phyloP scores from a whole-genome alignment of 495 filamentous ascomycete species.

The Lophium mytilinum region DNA sequence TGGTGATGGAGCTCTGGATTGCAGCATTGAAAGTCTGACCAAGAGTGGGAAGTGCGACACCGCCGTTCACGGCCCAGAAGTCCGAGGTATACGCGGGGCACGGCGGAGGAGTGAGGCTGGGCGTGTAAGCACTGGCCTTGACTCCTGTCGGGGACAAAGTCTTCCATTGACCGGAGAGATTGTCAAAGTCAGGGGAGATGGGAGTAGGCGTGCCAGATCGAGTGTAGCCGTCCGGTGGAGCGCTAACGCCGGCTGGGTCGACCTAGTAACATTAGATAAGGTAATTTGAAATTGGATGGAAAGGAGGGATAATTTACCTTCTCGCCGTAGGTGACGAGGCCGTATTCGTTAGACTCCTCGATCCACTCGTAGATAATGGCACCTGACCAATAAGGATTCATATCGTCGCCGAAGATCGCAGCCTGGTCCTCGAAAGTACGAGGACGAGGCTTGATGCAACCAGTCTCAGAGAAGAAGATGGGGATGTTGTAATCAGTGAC shows the following conservation, averaged over 20 bases:
- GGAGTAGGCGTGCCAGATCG: slow-evolving; percentile 68
- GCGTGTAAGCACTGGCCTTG: slow-evolving; percentile 52
- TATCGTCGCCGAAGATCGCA: slow-evolving; percentile 64
- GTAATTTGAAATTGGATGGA: no score
- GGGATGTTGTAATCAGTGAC: slow-evolving; percentile 59
- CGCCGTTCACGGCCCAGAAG: slow-evolving; percentile 65
- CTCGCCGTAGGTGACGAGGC: slow-evolving; percentile 70
- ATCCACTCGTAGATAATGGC: slow-evolving; percentile 89
- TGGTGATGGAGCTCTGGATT: slow-evolving; percentile 3
- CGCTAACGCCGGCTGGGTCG: slow-evolving; percentile 40
- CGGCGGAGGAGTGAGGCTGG: slow-evolving; percentile 51
- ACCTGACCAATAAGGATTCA: slow-evolving; percentile 72
- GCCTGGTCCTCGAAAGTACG: slow-evolving; percentile 69
- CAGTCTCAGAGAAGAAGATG: slow-evolving; percentile 42
- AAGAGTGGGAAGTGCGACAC: slow-evolving; percentile 58
- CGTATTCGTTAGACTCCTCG: slow-evolving; percentile 76
- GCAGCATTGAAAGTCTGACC: slow-evolving; percentile 39
- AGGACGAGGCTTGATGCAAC: slow-evolving; percentile 51
- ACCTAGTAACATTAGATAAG: slow-evolving; percentile 12
- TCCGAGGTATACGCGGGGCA: slow-evolving; percentile 64
- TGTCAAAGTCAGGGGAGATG: slow-evolving; percentile 65
- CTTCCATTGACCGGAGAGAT: slow-evolving; percentile 70
- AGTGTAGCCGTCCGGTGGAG: slow-evolving; percentile 55
- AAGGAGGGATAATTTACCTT: slow-evolving; percentile 2
- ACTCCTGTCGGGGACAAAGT: slow-evolving; percentile 62